A percentile compares a stretch with the other conserved stretches of the same genome.
Evolutionary conservation across 2,329 filamentous ascomycete genomes (phyloP).

Genomic region (Aspergillus puulaauensis): DNA sequence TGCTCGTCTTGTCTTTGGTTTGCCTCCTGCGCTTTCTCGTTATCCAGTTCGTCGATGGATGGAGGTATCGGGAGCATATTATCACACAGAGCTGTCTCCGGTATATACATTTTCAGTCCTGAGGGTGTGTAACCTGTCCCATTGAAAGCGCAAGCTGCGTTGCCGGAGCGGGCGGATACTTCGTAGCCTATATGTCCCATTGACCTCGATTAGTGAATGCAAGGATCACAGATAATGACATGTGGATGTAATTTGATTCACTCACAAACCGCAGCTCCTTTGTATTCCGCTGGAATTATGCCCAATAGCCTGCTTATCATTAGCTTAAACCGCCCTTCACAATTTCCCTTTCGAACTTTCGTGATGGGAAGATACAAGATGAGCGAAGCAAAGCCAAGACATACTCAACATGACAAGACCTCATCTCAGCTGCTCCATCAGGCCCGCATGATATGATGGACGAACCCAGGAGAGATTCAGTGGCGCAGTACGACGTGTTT

Average conservation of each 20-base stretch:
- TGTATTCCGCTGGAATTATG: conserved; percentile 16
- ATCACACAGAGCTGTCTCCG: conserved; percentile 17
- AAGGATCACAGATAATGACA: not conserved
- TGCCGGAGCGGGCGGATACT: conserved; percentile 11
- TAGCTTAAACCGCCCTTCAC: not conserved
- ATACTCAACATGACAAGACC: conserved; percentile 22
- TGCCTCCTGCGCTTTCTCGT: not conserved
- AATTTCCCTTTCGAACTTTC: not conserved
- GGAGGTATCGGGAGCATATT: not conserved
- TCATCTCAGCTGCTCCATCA: conserved; percentile 9
- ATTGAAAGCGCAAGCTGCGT: conserved; percentile 28
- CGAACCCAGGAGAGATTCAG: conserved; percentile 16
- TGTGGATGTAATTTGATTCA: not conserved
- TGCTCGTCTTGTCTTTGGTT: not conserved
- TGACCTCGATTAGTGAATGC: not conserved
- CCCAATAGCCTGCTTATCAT: conserved; percentile 9
- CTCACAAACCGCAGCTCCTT: conserved; percentile 19
- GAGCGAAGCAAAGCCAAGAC: not conserved
- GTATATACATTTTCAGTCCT: conserved; percentile 5
- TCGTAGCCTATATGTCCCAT: conserved; percentile 16
- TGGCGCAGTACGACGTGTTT: conserved; percentile 19
- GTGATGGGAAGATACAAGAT: not conserved
- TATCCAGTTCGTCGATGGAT: not conserved
- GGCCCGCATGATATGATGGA: conserved; percentile 19
- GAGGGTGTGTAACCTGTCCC: conserved; percentile 22